phyloP scores from a whole-genome alignment of 2,329 filamentous ascomycete species.

The Scortechinia acanthostroma region DNA sequence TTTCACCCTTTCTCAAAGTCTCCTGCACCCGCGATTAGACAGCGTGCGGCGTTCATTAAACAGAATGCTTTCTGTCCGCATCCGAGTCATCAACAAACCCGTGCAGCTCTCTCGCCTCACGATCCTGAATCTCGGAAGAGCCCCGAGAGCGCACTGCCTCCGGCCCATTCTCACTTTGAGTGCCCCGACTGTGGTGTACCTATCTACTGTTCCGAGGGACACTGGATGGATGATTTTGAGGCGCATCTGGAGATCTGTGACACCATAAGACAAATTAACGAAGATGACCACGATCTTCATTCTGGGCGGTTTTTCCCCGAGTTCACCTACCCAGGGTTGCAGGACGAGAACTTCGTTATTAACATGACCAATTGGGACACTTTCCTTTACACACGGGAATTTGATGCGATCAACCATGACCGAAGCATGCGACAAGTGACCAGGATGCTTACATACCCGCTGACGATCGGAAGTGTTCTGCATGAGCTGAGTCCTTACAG shows the following conservation, averaged over 20 bases:
- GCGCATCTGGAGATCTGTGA: slow-evolving; percentile 88
- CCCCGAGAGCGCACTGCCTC: slow-evolving; percentile 43
- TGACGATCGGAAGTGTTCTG: slow-evolving; percentile 83
- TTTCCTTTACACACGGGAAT: slow-evolving; percentile 85
- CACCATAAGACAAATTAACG: slow-evolving; percentile 83
- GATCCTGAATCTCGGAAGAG: slow-evolving; percentile 49
- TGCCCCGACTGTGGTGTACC: slow-evolving; percentile 94
- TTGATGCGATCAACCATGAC: slow-evolving; percentile 83
- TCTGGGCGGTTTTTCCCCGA: slow-evolving; percentile 90
- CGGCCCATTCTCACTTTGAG: slow-evolving; percentile 83
- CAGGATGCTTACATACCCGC: slow-evolving; percentile 82
- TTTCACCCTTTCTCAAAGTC: slow-evolving; percentile 90
- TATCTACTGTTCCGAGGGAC: slow-evolving; percentile 85
- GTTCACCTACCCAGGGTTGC: slow-evolving; percentile 81
- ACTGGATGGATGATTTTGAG: slow-evolving; percentile 95
- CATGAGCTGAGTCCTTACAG: slow-evolving; percentile 92
- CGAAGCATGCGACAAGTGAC: slow-evolving; percentile 88
- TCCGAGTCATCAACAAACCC: slow-evolving; percentile 73
- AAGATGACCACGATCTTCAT: slow-evolving; percentile 90
- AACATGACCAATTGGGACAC: slow-evolving; percentile 99
- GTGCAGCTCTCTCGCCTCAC: slow-evolving; percentile 57
- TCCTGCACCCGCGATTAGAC: slow-evolving; percentile 79
- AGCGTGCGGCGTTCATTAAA: slow-evolving; percentile 82
- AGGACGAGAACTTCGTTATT: slow-evolving; percentile 84
- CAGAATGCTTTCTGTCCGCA: slow-evolving; percentile 92